Evolutionary conservation across 176 grass and related monocot genomes (phyloP), one percentile per base, ranked within the genome.

Genomic region (Pharus latifolius): DNA sequence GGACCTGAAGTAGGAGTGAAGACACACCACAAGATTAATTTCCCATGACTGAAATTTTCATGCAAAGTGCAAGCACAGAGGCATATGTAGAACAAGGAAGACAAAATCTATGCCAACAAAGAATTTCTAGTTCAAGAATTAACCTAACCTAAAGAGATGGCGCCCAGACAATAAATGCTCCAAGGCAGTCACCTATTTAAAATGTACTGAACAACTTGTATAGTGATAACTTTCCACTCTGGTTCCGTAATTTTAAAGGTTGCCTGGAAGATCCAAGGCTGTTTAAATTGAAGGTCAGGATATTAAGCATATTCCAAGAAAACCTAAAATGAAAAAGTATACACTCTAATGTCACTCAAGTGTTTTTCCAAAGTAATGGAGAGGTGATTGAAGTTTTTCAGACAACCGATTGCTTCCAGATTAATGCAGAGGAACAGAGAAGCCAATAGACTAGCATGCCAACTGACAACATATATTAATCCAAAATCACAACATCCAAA

Each of bases 1-100:
- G 95, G 95, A 63, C 95, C 95, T 98, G 70, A 83, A 89, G 68
- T 62, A 62, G 42, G 69, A 80, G 51, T 35, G 73, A 53, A 71
- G 65, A 63, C 5, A 15, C 23, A 56, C 24, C 19, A 18, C 2
- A 48, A 67, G 31, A 61, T 59, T 73, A 73, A 34, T 51, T 56
- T 63, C 15, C 19, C 41, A 50, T 38, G 32, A 22, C 20, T 56
- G 38, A 1, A 56, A 30, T 24, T 56, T 65, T 9, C 52, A 67
- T 43, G 26, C 1, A 18, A 82, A 74, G 42, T 48, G 46, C 15
- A 59, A 62, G 22, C 25, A 37, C 7, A 31, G n/a, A 59, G 28
- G 49, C 40, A 41, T 50, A 30, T 49, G 22, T 23, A 74, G 24
- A 5, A 64, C 48, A 17, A 56, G 10, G 4, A 3, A 49, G 49